Percentiles rank a stretch among this genome's conserved stretches.
phyloP scores from a whole-genome alignment of 176 grass and related monocot genomes.

The Triticum aestivum region DNA sequence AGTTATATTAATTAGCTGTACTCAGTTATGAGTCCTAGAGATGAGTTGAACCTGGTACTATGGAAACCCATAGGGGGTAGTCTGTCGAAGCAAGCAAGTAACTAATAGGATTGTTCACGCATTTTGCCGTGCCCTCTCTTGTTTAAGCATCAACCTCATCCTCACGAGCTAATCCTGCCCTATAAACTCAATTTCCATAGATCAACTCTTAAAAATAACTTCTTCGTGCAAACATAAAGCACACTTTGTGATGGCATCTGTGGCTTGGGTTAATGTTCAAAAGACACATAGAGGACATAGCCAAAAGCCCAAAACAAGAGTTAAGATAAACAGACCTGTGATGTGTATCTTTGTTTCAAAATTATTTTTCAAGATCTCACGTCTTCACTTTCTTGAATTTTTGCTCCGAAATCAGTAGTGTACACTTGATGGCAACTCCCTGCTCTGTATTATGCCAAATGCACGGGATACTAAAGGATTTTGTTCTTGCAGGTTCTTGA shows the following conservation, averaged over 20 bases:
- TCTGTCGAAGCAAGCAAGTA: not conserved
- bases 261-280: not conserved
- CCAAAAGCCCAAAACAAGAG: not conserved
- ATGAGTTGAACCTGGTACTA: not conserved
- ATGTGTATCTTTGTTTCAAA: not conserved
- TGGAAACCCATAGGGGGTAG: not conserved
- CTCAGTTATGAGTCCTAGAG: not conserved
- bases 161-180: not conserved
- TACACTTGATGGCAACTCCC: not conserved
- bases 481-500: conserved; percentile 73
- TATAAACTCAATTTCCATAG: not conserved
- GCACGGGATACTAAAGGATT: not conserved
- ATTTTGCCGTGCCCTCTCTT: not conserved
- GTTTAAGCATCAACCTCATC: not conserved
- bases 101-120: not conserved
- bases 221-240: not conserved
- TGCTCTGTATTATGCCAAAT: not conserved
- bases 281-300: not conserved
- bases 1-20: not conserved
- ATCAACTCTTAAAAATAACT: not conserved
- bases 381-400: not conserved
- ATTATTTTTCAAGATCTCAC: not conserved
- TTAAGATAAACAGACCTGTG: not conserved
- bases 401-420: not conserved
- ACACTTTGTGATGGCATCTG: not conserved